These are phyloP conservation scores for Solanum lignicaule DNA, from an alignment of 257 asterid genomes.

Conservation along the genomic window DNA sequence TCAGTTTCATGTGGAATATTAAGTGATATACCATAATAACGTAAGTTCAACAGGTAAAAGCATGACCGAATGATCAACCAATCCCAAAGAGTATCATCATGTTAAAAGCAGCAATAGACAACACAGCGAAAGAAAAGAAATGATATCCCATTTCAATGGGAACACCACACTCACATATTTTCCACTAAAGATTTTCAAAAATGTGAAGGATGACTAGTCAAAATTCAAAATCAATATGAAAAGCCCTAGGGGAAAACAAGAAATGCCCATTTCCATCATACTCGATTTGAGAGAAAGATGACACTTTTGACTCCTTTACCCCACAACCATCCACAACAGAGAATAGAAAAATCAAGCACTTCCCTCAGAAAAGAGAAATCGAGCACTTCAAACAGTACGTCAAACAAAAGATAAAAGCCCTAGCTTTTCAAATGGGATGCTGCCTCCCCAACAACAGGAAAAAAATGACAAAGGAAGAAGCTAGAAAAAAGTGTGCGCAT, in stretches of 20 bases:
- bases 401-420: not conserved
- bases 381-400: not conserved
- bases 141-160: not conserved
- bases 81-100: not conserved
- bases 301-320: not conserved
- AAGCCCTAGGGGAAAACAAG: not conserved
- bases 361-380: not conserved
- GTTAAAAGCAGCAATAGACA: not conserved
- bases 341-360: not conserved
- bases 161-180: not conserved
- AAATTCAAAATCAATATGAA: not conserved
- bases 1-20: not conserved
- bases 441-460: not conserved
- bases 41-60: not conserved
- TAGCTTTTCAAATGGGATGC: not conserved
- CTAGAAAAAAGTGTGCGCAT: not conserved
- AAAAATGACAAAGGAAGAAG: not conserved
- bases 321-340: not conserved
- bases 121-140: not conserved
- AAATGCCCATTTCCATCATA: not conserved
- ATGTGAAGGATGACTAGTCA: not conserved
- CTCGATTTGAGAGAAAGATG: not conserved
- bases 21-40: not conserved
- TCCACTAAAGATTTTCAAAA: not conserved
- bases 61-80: not conserved